These are phyloP conservation scores for Phoma sp. DNA, from an alignment of 2,329 filamentous ascomycete species.

Conservation along the genomic window DNA sequence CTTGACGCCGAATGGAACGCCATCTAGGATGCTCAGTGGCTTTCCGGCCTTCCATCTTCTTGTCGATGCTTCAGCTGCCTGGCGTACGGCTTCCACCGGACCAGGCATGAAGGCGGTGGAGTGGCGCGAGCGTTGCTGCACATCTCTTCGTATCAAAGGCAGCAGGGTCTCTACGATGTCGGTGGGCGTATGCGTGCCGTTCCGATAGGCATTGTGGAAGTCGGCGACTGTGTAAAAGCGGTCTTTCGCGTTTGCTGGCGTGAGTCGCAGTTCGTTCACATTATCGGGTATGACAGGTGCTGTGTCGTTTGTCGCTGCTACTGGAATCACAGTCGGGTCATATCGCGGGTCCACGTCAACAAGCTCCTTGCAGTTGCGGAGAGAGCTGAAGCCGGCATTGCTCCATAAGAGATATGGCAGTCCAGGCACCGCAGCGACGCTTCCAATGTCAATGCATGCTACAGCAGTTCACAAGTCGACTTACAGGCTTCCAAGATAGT, in stretches of 20 bases:
- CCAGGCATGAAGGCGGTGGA: slow-evolving; percentile 75
- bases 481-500: slow-evolving; percentile 67
- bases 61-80: slow-evolving; percentile 75
- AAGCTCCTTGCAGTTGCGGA: slow-evolving; percentile 63
- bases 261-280: slow-evolving; percentile 29
- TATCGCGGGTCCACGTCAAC: slow-evolving; percentile 60
- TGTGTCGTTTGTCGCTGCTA: slow-evolving; percentile 30
- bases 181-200: slow-evolving; percentile 72
- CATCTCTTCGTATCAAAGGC: slow-evolving; percentile 69
- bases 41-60: slow-evolving; percentile 71
- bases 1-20: slow-evolving; percentile 82
- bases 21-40: slow-evolving; percentile 74
- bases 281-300: slow-evolving; percentile 28
- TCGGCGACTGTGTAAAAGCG: slow-evolving; percentile 67
- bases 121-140: slow-evolving; percentile 63
- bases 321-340: slow-evolving; percentile 64
- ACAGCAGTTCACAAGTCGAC: slow-evolving; percentile 20
- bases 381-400: slow-evolving; percentile 69
- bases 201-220: slow-evolving; percentile 76
- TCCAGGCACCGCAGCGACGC: slow-evolving; percentile 64
- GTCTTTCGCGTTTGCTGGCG: slow-evolving; percentile 19
- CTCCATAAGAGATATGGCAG: slow-evolving; percentile 71
- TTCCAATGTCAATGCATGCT: slow-evolving; percentile 41
- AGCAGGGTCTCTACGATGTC: slow-evolving; percentile 75
- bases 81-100: slow-evolving; percentile 66